Evolutionary conservation across 208 protist species (phyloP).

Genomic region (Trypanosoma cruzi): DNA sequence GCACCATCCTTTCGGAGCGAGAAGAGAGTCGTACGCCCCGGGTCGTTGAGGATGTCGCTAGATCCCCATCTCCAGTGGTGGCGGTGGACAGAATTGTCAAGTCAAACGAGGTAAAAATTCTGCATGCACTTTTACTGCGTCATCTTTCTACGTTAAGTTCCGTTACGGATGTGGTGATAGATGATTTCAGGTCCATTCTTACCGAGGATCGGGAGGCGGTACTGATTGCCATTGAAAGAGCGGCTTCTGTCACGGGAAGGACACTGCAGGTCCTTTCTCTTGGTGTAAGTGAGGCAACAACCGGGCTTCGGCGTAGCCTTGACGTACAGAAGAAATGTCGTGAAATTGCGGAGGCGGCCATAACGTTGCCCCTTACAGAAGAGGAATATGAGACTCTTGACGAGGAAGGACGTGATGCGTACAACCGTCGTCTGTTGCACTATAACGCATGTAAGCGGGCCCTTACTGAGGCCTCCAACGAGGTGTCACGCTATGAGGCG

Average conservation of each 20-base stretch:
- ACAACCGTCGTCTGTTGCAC: slow-evolving; percentile 77
- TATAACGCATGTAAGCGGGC: slow-evolving; percentile 80
- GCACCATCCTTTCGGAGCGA: slow-evolving; percentile 46
- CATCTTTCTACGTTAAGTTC: slow-evolving; percentile 8
- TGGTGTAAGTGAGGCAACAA: slow-evolving; percentile 59
- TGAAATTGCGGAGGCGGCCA: slow-evolving; percentile 33
- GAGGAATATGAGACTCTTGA: slow-evolving; percentile 68
- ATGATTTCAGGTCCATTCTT: slow-evolving; percentile 67
- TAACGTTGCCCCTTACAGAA: slow-evolving; percentile 61
- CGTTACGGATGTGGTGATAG: slow-evolving; percentile 53
- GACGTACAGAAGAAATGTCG: slow-evolving; percentile 40
- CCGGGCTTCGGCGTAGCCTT: slow-evolving; percentile 50
- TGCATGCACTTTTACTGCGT: slow-evolving; percentile 25
- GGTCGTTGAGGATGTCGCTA: neutral
- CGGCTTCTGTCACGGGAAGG: slow-evolving; percentile 32
- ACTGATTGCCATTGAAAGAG: slow-evolving; percentile 46
- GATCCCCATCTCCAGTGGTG: neutral
- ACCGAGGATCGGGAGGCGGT: slow-evolving; percentile 49
- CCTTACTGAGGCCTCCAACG: slow-evolving; percentile 37
- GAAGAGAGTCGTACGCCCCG: neutral
- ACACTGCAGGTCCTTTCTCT: slow-evolving; percentile 66
- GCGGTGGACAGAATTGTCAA: neutral
- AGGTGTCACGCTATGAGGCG: slow-evolving; percentile 31
- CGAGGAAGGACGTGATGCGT: slow-evolving; percentile 49
- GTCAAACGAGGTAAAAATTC: slow-evolving; percentile 22